Evolutionary conservation across 2,329 filamentous ascomycete species (phyloP).

Genomic region (Neonectria magnoliae): DNA sequence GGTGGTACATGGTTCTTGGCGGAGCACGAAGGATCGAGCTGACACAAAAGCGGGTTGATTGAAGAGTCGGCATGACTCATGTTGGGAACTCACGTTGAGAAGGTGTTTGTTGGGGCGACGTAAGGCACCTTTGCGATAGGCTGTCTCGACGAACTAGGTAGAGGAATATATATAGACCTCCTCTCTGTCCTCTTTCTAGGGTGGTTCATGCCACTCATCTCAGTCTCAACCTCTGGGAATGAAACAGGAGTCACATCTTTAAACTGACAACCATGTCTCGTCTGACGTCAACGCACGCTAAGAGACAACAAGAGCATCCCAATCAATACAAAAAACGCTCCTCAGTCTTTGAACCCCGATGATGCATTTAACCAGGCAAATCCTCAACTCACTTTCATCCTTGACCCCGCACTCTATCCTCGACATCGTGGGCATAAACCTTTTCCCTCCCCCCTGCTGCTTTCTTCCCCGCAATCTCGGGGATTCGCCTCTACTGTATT

Average conservation of each 20-base stretch:
- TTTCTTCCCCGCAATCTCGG: conserved; percentile 14
- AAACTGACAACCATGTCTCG: too few species aligned
- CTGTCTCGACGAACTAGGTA: neutral
- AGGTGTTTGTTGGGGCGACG: too few species aligned
- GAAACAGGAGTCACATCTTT: too few species aligned
- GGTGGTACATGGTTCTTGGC: conserved; percentile 5
- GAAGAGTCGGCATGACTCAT: conserved; percentile 2
- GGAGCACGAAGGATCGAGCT: neutral
- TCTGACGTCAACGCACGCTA: neutral
- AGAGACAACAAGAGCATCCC: too few species aligned
- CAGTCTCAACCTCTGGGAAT: too few species aligned
- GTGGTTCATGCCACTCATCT: neutral
- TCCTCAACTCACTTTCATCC: too few species aligned
- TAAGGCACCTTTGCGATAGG: too few species aligned
- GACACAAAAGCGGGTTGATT: neutral
- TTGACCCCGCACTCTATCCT: conserved; percentile 7
- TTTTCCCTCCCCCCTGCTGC: conserved; percentile 14
- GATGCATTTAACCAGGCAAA: neutral
- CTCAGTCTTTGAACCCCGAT: neutral
- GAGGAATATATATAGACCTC: neutral
- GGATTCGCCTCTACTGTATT: neutral
- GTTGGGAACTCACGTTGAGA: too few species aligned
- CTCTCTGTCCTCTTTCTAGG: too few species aligned
- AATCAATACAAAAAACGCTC: too few species aligned
- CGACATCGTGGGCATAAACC: conserved; percentile 2